Evolutionary conservation across 1,284 basidiomycete species (phyloP), one percentile per base, ranked within the genome.

Genomic region (Pseudozyma thailandica): DNA sequence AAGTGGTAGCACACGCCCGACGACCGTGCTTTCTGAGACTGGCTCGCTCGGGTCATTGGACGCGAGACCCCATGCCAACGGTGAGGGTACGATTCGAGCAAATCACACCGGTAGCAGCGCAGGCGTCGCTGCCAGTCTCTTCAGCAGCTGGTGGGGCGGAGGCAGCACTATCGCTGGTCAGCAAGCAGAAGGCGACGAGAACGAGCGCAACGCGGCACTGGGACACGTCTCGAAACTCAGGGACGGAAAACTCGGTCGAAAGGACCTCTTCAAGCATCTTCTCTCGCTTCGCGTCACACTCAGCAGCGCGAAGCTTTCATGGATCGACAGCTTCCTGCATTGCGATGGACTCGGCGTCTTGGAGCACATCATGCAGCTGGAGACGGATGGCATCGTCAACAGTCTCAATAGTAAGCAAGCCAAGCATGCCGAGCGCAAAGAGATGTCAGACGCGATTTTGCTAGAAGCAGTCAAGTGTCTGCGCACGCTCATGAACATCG

Each of bases 221-320:
- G 27, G 41, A 18, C 66, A 76, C 35, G 47, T 71, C 13, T 31
- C 51, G 9, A 56, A 59, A 26, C 41, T 78, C 31, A 54, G 53
- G 28, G 61, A 64, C 6, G 52, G 47, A 44, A 74, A 66, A 46
- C 49, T 70, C 25, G 59, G 58, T 31, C 65, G 74, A 16, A 77
- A 73, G 43, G 72, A 77, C 12, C 65, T 78, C 23, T 86, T 88
- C 61, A 93, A 92, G 78, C 89, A 91, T 73, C 85, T 95, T 1
- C 90, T 93, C 39, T 89, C 90, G 1, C 85, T 96, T n/a, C 88
- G 93, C 3, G 90, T 94, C 0, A 90, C 92, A 75, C 85, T 95
- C 1, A 91, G 92, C 4, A 94, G 92, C 0, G 91, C 90, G 0
- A 90, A 90, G 58, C 72, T 93, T 16, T 84, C 86, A 0, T 94